phyloP scores from a whole-genome alignment of 176 grass and related monocot genomes.

The Avena sativa region DNA sequence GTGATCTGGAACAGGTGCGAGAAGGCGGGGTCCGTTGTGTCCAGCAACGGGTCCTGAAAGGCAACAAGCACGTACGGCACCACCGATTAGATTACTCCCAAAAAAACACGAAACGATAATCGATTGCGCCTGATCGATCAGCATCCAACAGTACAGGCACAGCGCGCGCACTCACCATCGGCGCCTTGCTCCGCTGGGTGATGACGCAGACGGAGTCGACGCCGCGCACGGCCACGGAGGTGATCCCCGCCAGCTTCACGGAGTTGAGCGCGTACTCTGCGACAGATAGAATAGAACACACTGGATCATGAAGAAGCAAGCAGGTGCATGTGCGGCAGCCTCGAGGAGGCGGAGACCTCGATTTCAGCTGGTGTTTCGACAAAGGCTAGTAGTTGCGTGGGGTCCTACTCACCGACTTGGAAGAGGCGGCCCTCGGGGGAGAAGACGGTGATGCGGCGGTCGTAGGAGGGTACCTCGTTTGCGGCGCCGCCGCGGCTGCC shows the following conservation, averaged over 20 bases:
- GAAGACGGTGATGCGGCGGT: slow-evolving; percentile 67
- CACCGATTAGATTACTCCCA: not conserved
- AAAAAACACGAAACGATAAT: not conserved
- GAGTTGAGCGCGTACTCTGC: slow-evolving; percentile 69
- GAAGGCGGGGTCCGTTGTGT: slow-evolving; percentile 30
- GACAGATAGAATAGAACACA: not conserved
- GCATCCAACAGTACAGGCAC: not conserved
- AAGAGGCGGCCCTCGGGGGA: slow-evolving; percentile 57
- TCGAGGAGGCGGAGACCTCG: not conserved
- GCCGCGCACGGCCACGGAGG: slow-evolving; percentile 67
- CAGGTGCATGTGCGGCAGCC: not conserved
- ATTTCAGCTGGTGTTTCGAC: not conserved
- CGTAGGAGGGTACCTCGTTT: not conserved
- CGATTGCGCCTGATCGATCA: not conserved
- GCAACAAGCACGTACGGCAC: not conserved
- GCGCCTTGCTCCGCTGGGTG: slow-evolving; percentile 50
- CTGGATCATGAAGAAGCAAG: not conserved
- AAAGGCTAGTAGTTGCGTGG: not conserved
- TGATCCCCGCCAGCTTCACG: slow-evolving; percentile 60
- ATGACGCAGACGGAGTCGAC: slow-evolving; percentile 59
- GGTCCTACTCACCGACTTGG: slow-evolving; percentile 72
- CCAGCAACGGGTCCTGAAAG: slow-evolving; percentile 59
- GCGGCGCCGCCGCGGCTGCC: not conserved
- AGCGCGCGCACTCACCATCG: slow-evolving; percentile 39
- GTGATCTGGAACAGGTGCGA: slow-evolving; percentile 62